Evolutionary conservation across 2,329 filamentous ascomycete genomes (phyloP).

Genomic region (Sclerotiophoma versabilis): DNA sequence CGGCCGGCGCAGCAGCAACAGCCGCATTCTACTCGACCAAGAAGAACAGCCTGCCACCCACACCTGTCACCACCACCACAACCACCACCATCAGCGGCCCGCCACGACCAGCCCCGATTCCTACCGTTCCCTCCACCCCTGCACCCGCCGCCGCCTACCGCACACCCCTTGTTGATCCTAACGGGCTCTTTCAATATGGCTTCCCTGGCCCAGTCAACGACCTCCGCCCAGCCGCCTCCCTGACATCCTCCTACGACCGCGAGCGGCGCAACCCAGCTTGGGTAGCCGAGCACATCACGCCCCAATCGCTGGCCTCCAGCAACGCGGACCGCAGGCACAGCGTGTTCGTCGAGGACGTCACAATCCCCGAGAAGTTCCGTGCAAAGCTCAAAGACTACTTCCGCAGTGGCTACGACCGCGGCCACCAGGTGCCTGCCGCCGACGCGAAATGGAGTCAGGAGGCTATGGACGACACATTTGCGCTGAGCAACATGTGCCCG

Average conservation of each 20-base stretch:
- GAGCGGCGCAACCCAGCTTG: conserved; percentile 90
- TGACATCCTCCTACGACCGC: conserved; percentile 90
- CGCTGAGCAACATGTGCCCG: conserved; percentile 94
- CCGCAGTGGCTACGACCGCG: conserved; percentile 91
- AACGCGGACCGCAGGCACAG: conserved; percentile 86
- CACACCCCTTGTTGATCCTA: conserved; percentile 55
- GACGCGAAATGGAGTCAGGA: conserved; percentile 94
- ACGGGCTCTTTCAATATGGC: conserved; percentile 64
- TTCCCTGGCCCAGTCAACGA: conserved; percentile 92
- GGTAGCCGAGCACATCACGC: conserved; percentile 94
- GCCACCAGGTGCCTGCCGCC: conserved; percentile 95
- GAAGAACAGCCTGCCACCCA: conserved; percentile 32
- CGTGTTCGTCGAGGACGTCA: conserved; percentile 79
- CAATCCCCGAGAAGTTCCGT: conserved; percentile 84
- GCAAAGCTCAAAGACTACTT: conserved; percentile 93
- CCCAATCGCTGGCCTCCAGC: conserved; percentile 75
- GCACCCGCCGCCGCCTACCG: conserved; percentile 30
- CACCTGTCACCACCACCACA: conserved; percentile 46
- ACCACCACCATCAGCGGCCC: conserved; percentile 44
- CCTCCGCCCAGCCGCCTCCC: conserved; percentile 75
- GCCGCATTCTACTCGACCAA: conserved; percentile 55
- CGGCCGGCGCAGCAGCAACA: conserved; percentile 57
- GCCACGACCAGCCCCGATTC: conserved; percentile 32
- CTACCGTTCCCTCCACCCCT: conserved; percentile 36
- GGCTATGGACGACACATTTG: conserved; percentile 96